These are phyloP conservation scores for Xylaria sp. DNA, from an alignment of 2,329 filamentous ascomycete genomes.

Conservation along the genomic window DNA sequence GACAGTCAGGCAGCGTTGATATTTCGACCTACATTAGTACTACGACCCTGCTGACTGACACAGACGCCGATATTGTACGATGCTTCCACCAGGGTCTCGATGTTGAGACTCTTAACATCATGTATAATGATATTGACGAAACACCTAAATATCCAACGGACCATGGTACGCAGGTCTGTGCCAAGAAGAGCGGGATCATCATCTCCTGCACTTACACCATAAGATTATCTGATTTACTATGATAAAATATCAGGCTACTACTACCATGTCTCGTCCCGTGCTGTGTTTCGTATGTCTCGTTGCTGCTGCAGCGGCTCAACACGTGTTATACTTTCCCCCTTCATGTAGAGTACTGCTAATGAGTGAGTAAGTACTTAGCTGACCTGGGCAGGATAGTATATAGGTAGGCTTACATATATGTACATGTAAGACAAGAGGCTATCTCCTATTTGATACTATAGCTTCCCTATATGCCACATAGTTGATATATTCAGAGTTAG, in stretches of 20 bases:
- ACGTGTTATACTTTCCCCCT: slow-evolving; percentile 25
- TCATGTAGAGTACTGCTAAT: neutral
- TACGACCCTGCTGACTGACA: slow-evolving; percentile 23
- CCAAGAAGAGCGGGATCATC: slow-evolving; percentile 5
- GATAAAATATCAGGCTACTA: neutral
- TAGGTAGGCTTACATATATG: neutral
- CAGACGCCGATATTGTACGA: slow-evolving; percentile 26
- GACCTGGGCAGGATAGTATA: neutral
- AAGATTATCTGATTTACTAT: neutral
- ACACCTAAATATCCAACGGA: slow-evolving; percentile 16
- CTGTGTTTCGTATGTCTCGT: slow-evolving; percentile 32
- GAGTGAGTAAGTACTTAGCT: neutral
- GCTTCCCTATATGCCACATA: too few relatives aligned
- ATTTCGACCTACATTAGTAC: slow-evolving; percentile 23
- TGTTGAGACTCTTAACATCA: slow-evolving; percentile 27
- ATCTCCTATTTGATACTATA: neutral
- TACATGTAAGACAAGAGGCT: slow-evolving; percentile 4
- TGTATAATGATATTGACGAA: slow-evolving; percentile 28
- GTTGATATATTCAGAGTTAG: neutral
- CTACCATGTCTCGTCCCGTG: neutral
- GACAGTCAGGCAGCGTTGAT: slow-evolving; percentile 12
- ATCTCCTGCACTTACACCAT: slow-evolving; percentile 1
- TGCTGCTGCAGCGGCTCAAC: slow-evolving; percentile 29
- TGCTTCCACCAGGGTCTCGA: slow-evolving; percentile 24
- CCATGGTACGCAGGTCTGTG: slow-evolving; percentile 27